Percentiles rank a stretch among this genome's conserved stretches.
Evolutionary conservation across 2,329 filamentous ascomycete species (phyloP).

Genomic region (Bretziella fagacearum): DNA sequence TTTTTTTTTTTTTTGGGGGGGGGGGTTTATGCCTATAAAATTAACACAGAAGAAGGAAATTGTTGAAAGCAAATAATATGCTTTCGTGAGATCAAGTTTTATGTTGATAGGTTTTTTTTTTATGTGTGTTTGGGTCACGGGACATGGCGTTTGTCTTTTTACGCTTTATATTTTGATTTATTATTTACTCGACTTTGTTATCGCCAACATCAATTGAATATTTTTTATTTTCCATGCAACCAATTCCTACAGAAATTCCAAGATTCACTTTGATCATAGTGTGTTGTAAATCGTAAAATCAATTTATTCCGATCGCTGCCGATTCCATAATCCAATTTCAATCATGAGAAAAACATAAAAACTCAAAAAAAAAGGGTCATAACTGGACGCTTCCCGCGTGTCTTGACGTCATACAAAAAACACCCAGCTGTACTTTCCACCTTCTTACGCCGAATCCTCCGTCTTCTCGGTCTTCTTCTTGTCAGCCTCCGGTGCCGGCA

Average conservation of each 20-base stretch:
- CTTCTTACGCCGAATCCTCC: neutral
- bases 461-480: neutral
- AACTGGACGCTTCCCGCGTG: neutral
- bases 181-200: neutral
- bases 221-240: no score
- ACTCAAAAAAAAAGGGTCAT: neutral
- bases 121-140: neutral
- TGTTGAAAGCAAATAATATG: no score
- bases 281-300: no score
- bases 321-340: no score
- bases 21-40: no score
- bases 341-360: neutral
- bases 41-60: no score
- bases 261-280: no score
- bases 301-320: no score
- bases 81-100: no score
- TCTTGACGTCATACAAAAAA: neutral
- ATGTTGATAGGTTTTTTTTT: neutral
- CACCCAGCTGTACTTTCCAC: neutral
- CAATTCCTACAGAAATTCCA: no score
- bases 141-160: neutral
- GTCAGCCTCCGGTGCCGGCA: slow-evolving; percentile 16
- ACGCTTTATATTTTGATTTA: neutral
- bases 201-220: neutral
- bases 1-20: no score